phyloP scores from a whole-genome alignment of 441 rosid genomes.

The Eugenia klotzschiana region DNA sequence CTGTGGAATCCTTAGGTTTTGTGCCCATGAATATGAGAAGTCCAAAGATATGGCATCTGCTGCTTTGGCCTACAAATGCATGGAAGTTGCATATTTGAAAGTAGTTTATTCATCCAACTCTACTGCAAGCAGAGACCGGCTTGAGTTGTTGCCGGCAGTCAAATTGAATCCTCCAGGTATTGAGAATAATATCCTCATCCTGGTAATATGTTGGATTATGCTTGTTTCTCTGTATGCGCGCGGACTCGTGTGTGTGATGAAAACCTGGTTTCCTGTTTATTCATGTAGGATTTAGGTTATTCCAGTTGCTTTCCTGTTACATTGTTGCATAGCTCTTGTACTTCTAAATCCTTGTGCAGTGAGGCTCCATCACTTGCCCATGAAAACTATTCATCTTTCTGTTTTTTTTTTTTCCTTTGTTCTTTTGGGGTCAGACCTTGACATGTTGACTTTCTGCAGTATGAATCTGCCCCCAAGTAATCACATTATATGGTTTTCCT shows the following conservation, averaged over 20 bases:
- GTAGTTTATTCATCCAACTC: conserved; percentile 57
- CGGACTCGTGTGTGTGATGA: neutral
- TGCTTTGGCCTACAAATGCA: conserved; percentile 92
- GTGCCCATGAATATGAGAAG: conserved; percentile 94
- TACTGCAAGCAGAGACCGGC: conserved; percentile 55
- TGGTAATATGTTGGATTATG: neutral
- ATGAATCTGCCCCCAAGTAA: neutral
- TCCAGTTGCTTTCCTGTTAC: neutral
- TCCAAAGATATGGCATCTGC: conserved; percentile 81
- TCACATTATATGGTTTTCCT: neutral
- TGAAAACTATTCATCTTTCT: neutral
- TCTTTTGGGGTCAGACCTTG: neutral
- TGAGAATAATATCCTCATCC: neutral
- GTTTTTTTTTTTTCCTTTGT: neutral
- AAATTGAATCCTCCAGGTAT: conserved; percentile 86
- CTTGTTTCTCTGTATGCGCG: neutral
- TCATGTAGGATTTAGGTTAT: neutral
- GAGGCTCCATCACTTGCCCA: neutral
- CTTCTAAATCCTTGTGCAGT: neutral
- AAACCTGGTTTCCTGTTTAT: neutral
- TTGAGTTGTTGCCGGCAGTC: conserved; percentile 54
- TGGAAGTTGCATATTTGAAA: conserved; percentile 87
- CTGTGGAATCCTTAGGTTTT: conserved; percentile 38
- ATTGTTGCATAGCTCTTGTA: neutral
- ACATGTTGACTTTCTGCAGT: neutral